A percentile compares a stretch with the other conserved stretches of the same genome.
Conservation (phyloP, 129 eudicot species). For the Arctium minus region DNA sequence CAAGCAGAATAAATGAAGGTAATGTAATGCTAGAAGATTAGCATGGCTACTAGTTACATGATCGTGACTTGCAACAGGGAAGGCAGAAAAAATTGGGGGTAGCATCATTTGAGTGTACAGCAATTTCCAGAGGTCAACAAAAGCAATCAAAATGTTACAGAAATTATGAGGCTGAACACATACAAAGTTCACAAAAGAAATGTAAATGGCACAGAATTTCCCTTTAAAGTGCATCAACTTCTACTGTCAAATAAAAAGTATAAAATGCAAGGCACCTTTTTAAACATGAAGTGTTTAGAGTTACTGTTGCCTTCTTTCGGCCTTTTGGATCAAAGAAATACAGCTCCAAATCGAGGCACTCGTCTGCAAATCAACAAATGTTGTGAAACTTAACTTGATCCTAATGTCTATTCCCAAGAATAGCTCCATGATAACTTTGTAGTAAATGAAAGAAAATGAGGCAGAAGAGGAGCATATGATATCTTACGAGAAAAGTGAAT, state of each 20-base stretch:
- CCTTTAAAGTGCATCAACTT: background rate
- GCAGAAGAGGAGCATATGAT: background rate
- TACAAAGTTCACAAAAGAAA: background rate
- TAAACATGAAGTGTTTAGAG: conserved; percentile 69
- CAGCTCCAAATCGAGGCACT: conserved; percentile 61
- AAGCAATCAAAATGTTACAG: background rate
- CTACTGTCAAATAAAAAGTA: background rate
- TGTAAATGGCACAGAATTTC: background rate
- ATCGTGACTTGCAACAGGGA: no score
- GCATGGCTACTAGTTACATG: background rate
- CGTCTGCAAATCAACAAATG: conserved; percentile 45
- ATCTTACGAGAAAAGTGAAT: background rate
- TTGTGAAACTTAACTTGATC: background rate
- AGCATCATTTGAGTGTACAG: no score
- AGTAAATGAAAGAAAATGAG: background rate
- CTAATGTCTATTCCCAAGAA: background rate
- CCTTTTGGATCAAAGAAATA: conserved; percentile 47
- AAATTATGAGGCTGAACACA: background rate
- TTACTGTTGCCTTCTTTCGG: conserved; percentile 49
- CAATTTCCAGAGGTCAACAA: background rate
- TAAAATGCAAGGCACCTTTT: conserved; percentile 45
- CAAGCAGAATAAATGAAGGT: background rate
- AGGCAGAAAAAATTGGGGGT: no score
- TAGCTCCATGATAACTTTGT: background rate
- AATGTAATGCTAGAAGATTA: no score